Evolutionary conservation across 208 protist species (phyloP), one percentile per base, ranked within the genome.

Genomic region (Leishmania tropica): DNA sequence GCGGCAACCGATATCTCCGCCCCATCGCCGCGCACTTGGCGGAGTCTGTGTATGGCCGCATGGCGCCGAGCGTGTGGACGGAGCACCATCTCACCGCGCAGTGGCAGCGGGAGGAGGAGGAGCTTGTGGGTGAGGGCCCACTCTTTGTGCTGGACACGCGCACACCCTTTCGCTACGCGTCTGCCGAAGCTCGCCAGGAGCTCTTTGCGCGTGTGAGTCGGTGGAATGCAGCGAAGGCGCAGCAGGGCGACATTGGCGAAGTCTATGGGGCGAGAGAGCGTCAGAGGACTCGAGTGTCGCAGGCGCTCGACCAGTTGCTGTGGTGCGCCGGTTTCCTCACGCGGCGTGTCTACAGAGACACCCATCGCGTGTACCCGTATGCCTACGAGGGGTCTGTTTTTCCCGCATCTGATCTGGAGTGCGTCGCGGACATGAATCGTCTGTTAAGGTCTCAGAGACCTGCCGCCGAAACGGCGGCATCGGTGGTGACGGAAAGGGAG

Each of bases 31-130:
- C 87, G 64, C 88, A 88, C 75, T 51, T 97, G 13, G 86, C 94
- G 8, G 76, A 80, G 15, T 79, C 76, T 51, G 83, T 96, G 42
- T 96, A 83, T 73, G 71, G 80, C 7, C 71, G 42, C 64, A 37
- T 56, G 53, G 81, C 85, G 51, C 80, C 77, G 2, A 76, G 67
- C 15, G 84, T 93, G 53, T 97, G 92, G 91, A 83, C 74, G 6
- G 90, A 93, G 71, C 85, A 94, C 45, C 92, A 97, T 77, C 84
- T 90, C 51, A 84, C 68, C 37, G 92, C 92, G n/a, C 92, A 97
- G 85, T 95, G 91, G 92, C 85, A 97, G 45, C 72, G 79, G 19
- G 80, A 89, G 48, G 92, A 91, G 75, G 78, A 83, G 5, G 48
- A 80, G 5, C 64, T 85, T 1, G 70, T 58, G 35, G 74, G 83